Conservation (phyloP, 345 rosid species). For the Euphorbia peplus region DNA sequence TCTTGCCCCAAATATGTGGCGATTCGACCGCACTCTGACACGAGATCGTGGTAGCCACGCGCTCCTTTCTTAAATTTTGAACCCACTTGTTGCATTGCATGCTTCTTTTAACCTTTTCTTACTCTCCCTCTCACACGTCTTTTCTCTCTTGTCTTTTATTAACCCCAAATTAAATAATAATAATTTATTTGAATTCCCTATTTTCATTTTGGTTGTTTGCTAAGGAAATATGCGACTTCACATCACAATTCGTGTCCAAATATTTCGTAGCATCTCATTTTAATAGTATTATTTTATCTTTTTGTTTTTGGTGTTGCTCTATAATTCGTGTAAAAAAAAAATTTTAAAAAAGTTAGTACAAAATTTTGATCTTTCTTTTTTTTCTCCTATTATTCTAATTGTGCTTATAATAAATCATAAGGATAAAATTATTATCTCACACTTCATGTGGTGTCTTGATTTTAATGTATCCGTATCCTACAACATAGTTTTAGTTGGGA, state of each 20-base stretch:
- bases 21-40: constrained; percentile 80
- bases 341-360: too few species aligned
- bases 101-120: constrained; percentile 24
- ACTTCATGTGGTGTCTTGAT: too few species aligned
- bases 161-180: too few species aligned
- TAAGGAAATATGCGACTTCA: neutral
- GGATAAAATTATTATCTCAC: too few species aligned
- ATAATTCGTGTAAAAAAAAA: too few species aligned
- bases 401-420: too few species aligned
- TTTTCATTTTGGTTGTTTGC: neutral
- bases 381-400: too few species aligned
- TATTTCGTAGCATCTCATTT: neutral
- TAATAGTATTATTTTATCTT: neutral
- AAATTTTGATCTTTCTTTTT: too few species aligned
- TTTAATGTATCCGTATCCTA: too few species aligned
- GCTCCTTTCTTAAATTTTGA: constrained; percentile 25
- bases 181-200: neutral
- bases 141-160: neutral
- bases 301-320: too few species aligned
- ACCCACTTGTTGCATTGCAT: constrained; percentile 56
- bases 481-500: too few species aligned
- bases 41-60: constrained; percentile 61
- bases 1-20: constrained; percentile 51
- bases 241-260: neutral
- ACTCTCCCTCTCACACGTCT: constrained; percentile 16